Base-by-base conservation (phyloP, 148 eudicot genomes). In the Rhododendron ovatum region DNA sequence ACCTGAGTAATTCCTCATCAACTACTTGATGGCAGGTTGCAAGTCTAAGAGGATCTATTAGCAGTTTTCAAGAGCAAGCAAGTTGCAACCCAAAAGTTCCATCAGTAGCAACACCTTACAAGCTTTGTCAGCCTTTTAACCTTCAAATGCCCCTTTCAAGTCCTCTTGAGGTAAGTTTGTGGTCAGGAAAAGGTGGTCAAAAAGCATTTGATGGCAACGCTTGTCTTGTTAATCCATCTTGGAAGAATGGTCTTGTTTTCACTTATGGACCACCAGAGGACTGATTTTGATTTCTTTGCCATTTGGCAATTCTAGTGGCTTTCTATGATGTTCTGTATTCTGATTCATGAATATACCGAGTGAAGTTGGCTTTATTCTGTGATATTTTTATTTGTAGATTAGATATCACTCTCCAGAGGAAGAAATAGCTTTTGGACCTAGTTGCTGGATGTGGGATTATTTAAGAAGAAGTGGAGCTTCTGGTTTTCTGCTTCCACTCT, bases 401-500 rank as follows among this genome's bases (percentile, higher is more conserved):
- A 91, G 87, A 63, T 97, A 97, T 90, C 99, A 94, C 89, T 91
- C 88, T 87, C 96, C 99, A 18, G 99, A 93, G 91, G 98, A 97
- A 89, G 98, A 97, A 91, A 95, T 97, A 87, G 98, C 99, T 78
- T 94, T 90, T 88, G 99, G 99, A 83, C 99, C 99, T 90, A 98
- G 92, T 83, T 95, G 98, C 85, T 97, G 99, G 98, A 89, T 97
- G 75, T 97, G 99, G 99, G 99, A 97, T 87, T 97, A 97, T 88
- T 88, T 97, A 87, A 92, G 99, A 92, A 93, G 99, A 92, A 97
- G 99, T 89, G 99, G 98, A 87, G 98, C 99, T 87, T 97, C 98
- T 85, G 99, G 99, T 67, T 97, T 97, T 88, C 85, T 97, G 91
- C 98, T 97, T 91, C 99, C 99, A 84, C 96, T 97, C 74, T 97